These are phyloP conservation scores for Biscogniauxia sp. DNA, from an alignment of 2,329 filamentous ascomycete species.

Conservation along the genomic window DNA sequence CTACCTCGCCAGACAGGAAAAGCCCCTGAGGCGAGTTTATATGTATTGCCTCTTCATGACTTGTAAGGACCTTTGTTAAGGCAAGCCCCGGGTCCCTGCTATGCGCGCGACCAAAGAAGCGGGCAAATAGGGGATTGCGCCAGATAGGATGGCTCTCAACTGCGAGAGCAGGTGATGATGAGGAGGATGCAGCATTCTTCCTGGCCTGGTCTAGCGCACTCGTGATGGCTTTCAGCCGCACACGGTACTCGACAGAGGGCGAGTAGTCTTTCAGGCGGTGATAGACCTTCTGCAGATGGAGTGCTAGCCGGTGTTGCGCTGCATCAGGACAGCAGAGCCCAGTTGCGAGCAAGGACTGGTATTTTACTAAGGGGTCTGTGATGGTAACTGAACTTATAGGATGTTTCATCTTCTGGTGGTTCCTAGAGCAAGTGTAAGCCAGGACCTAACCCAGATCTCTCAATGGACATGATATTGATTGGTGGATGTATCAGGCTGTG, in stretches of 20 bases:
- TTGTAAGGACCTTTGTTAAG: slow-evolving; percentile 66
- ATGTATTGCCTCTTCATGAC: slow-evolving; percentile 67
- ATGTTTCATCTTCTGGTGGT: slow-evolving; percentile 32
- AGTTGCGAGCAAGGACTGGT: slow-evolving; percentile 67
- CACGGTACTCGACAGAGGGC: slow-evolving; percentile 66
- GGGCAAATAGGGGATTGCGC: slow-evolving; percentile 56
- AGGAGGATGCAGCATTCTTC: slow-evolving; percentile 27
- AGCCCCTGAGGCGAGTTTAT: slow-evolving; percentile 72
- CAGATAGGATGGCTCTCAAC: slow-evolving; percentile 54
- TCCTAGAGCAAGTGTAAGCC: background rate
- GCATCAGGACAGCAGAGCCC: slow-evolving; percentile 67
- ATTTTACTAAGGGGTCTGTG: slow-evolving; percentile 74
- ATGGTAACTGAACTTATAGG: slow-evolving; percentile 50
- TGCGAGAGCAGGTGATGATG: slow-evolving; percentile 39
- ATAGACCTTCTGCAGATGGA: slow-evolving; percentile 77
- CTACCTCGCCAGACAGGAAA: slow-evolving; percentile 78
- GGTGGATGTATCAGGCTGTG: too few relatives aligned
- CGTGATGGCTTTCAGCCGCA: slow-evolving; percentile 61
- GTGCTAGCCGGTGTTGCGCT: slow-evolving; percentile 68
- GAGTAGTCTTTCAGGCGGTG: slow-evolving; percentile 74
- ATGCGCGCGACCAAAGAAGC: slow-evolving; percentile 56
- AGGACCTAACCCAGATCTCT: background rate
- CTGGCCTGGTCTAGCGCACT: slow-evolving; percentile 40
- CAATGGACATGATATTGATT: background rate
- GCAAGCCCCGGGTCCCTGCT: slow-evolving; percentile 57